A percentile compares a stretch with the other conserved stretches of the same genome.
These are phyloP conservation scores for Polyplosphaeria fusca DNA, from an alignment of 495 filamentous ascomycete genomes.

Conservation along the genomic window DNA sequence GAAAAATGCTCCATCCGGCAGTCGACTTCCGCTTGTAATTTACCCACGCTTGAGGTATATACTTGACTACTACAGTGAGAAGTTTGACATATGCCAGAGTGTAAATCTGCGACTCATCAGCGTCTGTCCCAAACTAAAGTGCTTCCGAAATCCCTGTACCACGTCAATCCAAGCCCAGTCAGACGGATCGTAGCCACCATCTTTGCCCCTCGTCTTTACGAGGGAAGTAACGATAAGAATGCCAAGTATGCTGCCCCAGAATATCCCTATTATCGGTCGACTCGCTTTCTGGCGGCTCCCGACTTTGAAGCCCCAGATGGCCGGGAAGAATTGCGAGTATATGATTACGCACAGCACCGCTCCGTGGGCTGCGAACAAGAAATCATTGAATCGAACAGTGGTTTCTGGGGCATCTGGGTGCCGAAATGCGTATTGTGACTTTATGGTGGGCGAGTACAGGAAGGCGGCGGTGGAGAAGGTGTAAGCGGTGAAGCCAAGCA, in stretches of 20 bases:
- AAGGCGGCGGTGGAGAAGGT: slow-evolving; percentile 67
- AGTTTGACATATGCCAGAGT: slow-evolving; percentile 81
- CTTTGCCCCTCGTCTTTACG: slow-evolving; percentile 54
- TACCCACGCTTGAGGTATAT: slow-evolving; percentile 71
- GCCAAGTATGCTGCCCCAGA: slow-evolving; percentile 61
- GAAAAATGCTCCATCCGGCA: slow-evolving; percentile 77
- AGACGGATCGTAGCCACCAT: slow-evolving; percentile 52
- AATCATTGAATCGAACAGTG: slow-evolving; percentile 85
- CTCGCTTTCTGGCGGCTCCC: slow-evolving; percentile 56
- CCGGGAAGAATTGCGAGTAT: slow-evolving; percentile 68
- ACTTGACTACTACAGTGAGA: slow-evolving; percentile 84
- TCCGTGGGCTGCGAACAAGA: slow-evolving; percentile 81
- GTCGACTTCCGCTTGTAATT: slow-evolving; percentile 85
- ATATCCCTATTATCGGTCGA: slow-evolving; percentile 61
- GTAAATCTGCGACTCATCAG: too few species aligned
- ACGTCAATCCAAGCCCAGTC: slow-evolving; percentile 78
- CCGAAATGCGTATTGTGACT: slow-evolving; percentile 78
- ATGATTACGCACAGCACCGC: slow-evolving; percentile 62
- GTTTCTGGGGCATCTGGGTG: slow-evolving; percentile 67
- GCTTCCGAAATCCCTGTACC: too few species aligned
- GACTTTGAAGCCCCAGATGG: slow-evolving; percentile 71
- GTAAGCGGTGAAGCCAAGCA: slow-evolving; percentile 78
- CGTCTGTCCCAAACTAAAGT: too few species aligned
- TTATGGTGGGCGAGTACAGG: slow-evolving; percentile 73
- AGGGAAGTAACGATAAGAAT: slow-evolving; percentile 52